These are phyloP conservation scores for Blastobotrys capitulatus DNA, from an alignment of 1,139 yeast genomes.

Conservation along the genomic window DNA sequence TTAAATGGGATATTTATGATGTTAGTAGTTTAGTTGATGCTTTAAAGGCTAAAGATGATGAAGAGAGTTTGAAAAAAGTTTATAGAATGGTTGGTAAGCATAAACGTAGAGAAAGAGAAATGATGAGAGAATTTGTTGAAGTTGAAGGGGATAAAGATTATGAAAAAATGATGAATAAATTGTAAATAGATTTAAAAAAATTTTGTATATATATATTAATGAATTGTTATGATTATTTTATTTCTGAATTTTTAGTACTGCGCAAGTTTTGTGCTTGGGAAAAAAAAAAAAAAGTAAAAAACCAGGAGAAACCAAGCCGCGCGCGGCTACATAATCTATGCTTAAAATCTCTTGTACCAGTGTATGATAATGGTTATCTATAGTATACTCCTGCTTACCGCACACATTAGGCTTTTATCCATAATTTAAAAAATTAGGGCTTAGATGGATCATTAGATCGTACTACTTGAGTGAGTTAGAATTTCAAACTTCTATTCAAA, in stretches of 20 bases:
- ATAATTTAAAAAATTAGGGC: no score
- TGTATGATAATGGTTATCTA: no score
- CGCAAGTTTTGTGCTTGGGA: neutral
- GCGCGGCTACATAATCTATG: neutral
- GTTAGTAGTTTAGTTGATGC: slow-evolving; percentile 23
- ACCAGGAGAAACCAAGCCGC: neutral
- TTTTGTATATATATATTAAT: neutral
- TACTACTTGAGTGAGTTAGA: no score
- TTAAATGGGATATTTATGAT: slow-evolving; percentile 53
- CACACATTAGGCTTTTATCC: no score
- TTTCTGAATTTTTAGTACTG: neutral
- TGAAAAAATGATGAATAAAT: neutral
- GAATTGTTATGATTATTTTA: neutral
- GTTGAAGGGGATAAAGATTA: slow-evolving; percentile 9
- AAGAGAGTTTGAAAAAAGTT: neutral
- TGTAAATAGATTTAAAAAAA: neutral
- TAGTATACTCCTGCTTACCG: neutral
- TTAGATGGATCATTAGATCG: no score
- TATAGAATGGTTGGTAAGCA: slow-evolving; percentile 5
- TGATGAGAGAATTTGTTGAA: slow-evolving; percentile 6
- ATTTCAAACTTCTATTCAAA: no score
- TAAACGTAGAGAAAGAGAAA: neutral
- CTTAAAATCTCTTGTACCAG: no score
- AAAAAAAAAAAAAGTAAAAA: no score
- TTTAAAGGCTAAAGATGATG: slow-evolving; percentile 41